phyloP scores from a whole-genome alignment of 345 rosid genomes.

The Rhizophora mangle region DNA sequence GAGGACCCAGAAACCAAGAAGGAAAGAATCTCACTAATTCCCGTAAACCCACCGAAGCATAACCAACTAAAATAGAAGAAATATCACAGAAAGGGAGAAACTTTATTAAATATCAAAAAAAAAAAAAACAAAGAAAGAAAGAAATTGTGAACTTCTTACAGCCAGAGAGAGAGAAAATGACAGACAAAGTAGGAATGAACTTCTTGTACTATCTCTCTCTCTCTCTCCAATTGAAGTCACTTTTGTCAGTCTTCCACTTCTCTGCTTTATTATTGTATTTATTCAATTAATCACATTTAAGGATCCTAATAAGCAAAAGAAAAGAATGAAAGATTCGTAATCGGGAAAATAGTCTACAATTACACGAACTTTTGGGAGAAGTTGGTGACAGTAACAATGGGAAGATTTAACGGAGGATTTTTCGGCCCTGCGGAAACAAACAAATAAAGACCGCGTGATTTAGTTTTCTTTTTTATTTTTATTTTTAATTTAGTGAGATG shows the following conservation, averaged over 20 bases:
- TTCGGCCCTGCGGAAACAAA: not conserved
- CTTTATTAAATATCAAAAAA: not conserved
- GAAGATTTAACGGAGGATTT: not conserved
- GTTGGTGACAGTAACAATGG: no score
- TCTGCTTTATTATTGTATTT: not conserved
- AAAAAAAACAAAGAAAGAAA: not conserved
- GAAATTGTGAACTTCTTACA: not conserved
- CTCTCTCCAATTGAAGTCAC: not conserved
- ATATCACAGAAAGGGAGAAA: not conserved
- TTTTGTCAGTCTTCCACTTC: not conserved
- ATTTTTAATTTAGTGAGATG: not conserved
- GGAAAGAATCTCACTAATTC: not conserved
- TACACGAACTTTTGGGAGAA: no score
- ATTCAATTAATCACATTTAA: no score
- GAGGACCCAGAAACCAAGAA: not conserved
- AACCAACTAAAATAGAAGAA: not conserved
- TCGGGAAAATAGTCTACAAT: no score
- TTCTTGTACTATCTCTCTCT: not conserved
- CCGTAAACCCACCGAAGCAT: not conserved
- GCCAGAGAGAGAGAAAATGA: not conserved
- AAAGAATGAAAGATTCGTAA: no score
- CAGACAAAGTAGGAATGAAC: not conserved
- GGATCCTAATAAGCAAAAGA: no score
- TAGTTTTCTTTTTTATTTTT: not conserved
- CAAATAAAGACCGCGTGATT: not conserved